A percentile compares a stretch with the other conserved stretches of the same genome.
Evolutionary conservation across 257 asterid genomes (phyloP).

Genomic region (Solanum commersonii): DNA sequence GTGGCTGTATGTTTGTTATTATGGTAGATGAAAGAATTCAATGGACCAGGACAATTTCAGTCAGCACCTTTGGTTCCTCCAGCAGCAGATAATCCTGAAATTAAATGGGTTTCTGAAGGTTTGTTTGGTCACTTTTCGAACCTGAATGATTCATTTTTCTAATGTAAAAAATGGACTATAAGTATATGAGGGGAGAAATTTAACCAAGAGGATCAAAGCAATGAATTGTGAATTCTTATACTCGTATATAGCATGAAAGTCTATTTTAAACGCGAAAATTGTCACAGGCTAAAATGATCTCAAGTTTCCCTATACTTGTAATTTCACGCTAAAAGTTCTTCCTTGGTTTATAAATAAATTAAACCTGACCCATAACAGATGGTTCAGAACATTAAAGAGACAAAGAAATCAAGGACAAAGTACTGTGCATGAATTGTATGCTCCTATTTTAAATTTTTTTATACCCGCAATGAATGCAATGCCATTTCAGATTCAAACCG

Average conservation of each 20-base stretch:
- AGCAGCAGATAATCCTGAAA: conserved; percentile 42
- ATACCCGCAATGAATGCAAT: neutral
- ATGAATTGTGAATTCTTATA: neutral
- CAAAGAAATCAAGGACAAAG: neutral
- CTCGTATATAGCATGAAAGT: neutral
- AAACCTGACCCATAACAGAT: neutral
- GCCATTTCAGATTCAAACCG: conserved; percentile 33
- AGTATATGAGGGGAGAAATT: neutral
- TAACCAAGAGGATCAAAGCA: neutral
- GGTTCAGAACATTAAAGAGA: neutral
- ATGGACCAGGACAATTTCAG: conserved; percentile 27
- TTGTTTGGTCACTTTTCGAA: neutral
- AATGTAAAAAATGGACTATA: neutral
- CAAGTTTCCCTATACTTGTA: neutral
- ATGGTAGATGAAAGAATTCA: conserved; percentile 63
- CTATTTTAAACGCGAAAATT: no score
- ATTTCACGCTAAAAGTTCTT: no score
- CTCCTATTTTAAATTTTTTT: neutral
- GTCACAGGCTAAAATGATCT: neutral
- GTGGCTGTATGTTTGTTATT: neutral
- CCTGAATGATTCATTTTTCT: neutral
- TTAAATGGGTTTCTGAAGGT: conserved; percentile 92
- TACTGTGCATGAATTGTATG: neutral
- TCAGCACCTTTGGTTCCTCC: conserved; percentile 58
- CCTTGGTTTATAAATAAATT: neutral